Base-by-base conservation (phyloP, 129 eudicot genomes). In the Silybum marianum region DNA sequence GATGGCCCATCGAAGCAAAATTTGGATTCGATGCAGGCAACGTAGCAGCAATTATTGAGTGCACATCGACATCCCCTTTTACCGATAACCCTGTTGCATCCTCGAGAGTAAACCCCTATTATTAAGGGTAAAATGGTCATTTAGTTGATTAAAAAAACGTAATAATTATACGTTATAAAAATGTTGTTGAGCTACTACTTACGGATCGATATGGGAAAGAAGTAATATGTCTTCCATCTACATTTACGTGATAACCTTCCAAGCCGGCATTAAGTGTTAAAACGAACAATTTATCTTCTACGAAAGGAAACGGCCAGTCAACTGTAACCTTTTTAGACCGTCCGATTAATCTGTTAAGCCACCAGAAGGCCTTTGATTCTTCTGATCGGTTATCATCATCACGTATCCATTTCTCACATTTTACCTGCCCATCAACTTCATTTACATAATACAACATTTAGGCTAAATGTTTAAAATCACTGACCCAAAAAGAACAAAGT, bases 341-440 rank as follows among this genome's bases (percentile, higher is more conserved):
- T 22, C 94, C 91, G 23, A 92, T 89, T 88, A 92, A 77, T 83
- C 87, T 86, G 26, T 86, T 88, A 72, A 94, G 82, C 98, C 98
- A 94, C 91, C 92, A 90, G 2, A 74, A 78, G 19, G 92, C 71
- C 71, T 85, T 94, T 60, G 90, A 88, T 85, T 87, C 92, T 58
- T 92, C 91, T 3, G 86, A 60, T 51, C 48, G 63, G 68, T 40
- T 39, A 67, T 86, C 84, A 71, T 88, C 95, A 44, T 88, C 92
- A 4, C 94, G 96, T 2, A 82, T 88, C 98, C 98, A 94, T 71
- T 86, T 90, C 86, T 94, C 97, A 85, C 98, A 94, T 86, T 88
- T 87, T 69, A 81, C 85, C 75, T 80, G 88, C 40, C 93, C 93
- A 75, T 94, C 98, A 67, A 94, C 98, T 93, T 74, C 66, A 58